Conservation (phyloP, 2,329 filamentous ascomycete genomes). For the Zarea fungicola region DNA sequence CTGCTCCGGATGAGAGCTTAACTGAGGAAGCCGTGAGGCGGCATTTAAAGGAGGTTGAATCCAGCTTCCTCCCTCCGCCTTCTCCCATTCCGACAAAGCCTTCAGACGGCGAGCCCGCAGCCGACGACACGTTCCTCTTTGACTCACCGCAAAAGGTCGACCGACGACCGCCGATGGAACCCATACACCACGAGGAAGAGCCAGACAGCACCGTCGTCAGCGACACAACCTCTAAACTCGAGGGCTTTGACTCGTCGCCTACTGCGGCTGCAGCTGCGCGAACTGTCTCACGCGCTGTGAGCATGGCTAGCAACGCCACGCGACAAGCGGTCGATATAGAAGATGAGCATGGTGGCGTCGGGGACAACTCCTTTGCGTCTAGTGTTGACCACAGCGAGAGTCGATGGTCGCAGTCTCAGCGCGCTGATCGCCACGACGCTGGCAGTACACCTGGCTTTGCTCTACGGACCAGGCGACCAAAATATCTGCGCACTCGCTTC, state of each 20-base stretch:
- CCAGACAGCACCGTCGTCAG: conserved; percentile 25
- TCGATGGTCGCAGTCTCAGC: conserved; percentile 25
- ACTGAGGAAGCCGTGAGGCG: conserved; percentile 49
- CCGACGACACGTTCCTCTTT: conserved; percentile 58
- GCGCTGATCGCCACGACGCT: conserved; percentile 33
- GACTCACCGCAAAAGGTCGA: conserved; percentile 38
- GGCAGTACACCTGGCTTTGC: conserved; percentile 43
- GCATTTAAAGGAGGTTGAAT: conserved; percentile 60
- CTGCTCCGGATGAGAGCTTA: conserved; percentile 39
- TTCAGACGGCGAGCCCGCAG: conserved; percentile 30
- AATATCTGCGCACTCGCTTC: conserved; percentile 53
- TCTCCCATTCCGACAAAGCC: conserved; percentile 50
- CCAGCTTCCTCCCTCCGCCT: conserved; percentile 55
- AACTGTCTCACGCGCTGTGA: conserved; percentile 47
- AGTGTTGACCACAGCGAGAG: conserved; percentile 24
- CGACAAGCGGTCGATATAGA: conserved; percentile 12
- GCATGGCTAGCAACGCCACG: conserved; percentile 33
- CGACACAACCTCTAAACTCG: conserved; percentile 46
- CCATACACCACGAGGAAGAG: conserved; percentile 16
- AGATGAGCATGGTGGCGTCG: conserved; percentile 23
- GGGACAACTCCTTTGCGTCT: conserved; percentile 28
- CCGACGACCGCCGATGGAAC: conserved; percentile 16
- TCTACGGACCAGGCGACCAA: conserved; percentile 46
- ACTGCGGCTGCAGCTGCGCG: conserved; percentile 50
- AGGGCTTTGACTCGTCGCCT: conserved; percentile 52